phyloP scores from a whole-genome alignment of 441 rosid species.

The Euphorbia celastroides region DNA sequence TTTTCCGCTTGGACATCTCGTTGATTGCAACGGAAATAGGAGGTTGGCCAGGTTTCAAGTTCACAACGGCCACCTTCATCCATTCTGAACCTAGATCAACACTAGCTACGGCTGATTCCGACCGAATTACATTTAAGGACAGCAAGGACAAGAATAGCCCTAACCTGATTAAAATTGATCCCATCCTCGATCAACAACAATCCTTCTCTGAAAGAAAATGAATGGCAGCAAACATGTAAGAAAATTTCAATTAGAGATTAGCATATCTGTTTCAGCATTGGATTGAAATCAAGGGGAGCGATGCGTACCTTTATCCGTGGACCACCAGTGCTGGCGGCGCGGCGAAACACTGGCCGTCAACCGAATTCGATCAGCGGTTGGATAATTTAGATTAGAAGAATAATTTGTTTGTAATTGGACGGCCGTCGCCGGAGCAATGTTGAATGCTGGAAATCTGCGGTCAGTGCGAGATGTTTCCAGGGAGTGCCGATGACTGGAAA shows the following conservation, averaged over 20 bases:
- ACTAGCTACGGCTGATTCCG: slow-evolving; percentile 79
- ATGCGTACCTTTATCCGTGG: slow-evolving; percentile 3
- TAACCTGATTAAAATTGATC: slow-evolving; percentile 30
- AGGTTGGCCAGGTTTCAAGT: slow-evolving; percentile 78
- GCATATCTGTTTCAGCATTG: neutral
- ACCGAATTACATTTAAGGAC: slow-evolving; percentile 26
- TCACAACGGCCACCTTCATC: slow-evolving; percentile 85
- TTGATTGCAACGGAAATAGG: slow-evolving; percentile 91
- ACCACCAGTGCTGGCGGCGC: slow-evolving; percentile 1
- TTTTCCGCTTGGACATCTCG: slow-evolving; percentile 96
- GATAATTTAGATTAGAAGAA: neutral
- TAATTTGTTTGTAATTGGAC: neutral
- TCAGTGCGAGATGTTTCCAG: neutral
- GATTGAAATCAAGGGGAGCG: neutral
- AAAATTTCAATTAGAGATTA: neutral
- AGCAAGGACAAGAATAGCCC: slow-evolving; percentile 36
- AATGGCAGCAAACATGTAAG: no score
- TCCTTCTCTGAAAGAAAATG: slow-evolving; percentile 10
- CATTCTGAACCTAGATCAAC: slow-evolving; percentile 96
- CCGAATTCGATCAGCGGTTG: neutral
- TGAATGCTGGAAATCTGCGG: neutral
- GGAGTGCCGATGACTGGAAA: neutral
- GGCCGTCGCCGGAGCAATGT: slow-evolving; percentile 3
- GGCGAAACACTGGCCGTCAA: neutral
- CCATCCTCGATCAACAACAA: slow-evolving; percentile 27